phyloP scores from a whole-genome alignment of 345 rosid genomes.

The Syzygium aqueum region DNA sequence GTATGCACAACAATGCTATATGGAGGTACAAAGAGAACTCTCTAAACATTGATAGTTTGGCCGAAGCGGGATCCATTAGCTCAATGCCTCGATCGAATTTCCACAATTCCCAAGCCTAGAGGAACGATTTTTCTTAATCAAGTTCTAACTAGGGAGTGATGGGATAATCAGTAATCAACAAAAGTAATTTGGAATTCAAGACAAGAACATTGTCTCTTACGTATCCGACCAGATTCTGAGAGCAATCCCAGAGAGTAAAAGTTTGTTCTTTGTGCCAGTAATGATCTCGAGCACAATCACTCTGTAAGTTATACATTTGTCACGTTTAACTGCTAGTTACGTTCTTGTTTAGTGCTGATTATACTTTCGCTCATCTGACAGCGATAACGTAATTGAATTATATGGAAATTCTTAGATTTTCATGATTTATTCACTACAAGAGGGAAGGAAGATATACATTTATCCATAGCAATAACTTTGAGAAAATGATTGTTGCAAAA shows the following conservation, averaged over 20 bases:
- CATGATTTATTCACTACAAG: neutral
- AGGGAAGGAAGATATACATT: neutral
- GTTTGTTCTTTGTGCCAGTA: fast-evolving
- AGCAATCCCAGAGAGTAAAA: neutral
- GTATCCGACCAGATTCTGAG: fast-evolving
- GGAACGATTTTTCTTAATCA: neutral
- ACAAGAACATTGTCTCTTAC: neutral
- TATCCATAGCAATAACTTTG: neutral
- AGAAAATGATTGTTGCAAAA: no score
- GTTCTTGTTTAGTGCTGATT: neutral
- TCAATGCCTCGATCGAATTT: no score
- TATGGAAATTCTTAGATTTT: neutral
- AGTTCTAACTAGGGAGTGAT: neutral
- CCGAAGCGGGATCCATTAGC: no score
- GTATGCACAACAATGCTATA: no score
- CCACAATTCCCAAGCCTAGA: neutral
- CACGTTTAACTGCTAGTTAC: neutral
- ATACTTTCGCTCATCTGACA: neutral
- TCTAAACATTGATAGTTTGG: no score
- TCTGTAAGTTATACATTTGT: neutral
- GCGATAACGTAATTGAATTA: fast-evolving
- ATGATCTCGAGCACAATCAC: neutral
- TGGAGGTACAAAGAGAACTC: no score
- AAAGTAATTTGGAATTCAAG: neutral
- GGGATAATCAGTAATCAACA: neutral